A percentile compares a stretch with the other conserved stretches of the same genome.
Evolutionary conservation across 306 rosid genomes (phyloP).

Genomic region (Canavalia ensiformis): DNA sequence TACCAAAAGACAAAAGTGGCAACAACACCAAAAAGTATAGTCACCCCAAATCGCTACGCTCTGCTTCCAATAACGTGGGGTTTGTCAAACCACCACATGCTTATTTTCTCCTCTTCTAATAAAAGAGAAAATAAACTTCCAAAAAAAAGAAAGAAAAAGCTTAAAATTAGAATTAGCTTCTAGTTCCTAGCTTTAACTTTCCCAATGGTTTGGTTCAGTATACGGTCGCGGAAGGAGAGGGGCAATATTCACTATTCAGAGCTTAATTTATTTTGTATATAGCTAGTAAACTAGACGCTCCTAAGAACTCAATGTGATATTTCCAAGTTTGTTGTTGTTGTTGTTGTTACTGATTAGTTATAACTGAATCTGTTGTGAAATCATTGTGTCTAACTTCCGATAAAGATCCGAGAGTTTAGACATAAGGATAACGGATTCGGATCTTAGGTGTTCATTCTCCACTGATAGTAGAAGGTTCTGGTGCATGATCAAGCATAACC

Average conservation of each 20-base stretch:
- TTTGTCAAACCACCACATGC: constrained; percentile 49
- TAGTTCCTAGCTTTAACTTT: constrained; percentile 26
- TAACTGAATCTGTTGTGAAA: constrained; percentile 51
- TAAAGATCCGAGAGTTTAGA: constrained; percentile 62
- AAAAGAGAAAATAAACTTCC: neutral
- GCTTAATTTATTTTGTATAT: neutral
- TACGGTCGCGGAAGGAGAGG: neutral
- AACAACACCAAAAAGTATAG: constrained; percentile 34
- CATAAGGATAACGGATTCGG: constrained; percentile 57
- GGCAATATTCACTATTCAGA: neutral
- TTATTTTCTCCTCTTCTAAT: constrained; percentile 25
- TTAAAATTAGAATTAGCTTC: neutral
- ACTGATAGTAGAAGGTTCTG: constrained; percentile 49
- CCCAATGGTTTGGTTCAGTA: neutral
- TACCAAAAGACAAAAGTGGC: constrained; percentile 42
- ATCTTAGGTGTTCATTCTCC: constrained; percentile 63
- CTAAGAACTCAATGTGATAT: constrained; percentile 39
- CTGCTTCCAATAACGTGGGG: constrained; percentile 66
- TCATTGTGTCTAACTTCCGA: constrained; percentile 53
- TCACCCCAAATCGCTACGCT: constrained; percentile 45
- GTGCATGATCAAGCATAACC: constrained; percentile 48
- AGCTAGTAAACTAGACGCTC: constrained; percentile 36
- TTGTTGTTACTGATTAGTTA: constrained; percentile 35
- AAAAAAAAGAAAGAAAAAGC: constrained; percentile 5
- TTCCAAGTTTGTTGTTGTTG: constrained; percentile 4